A percentile compares a stretch with the other conserved stretches of the same genome.
Evolutionary conservation across 2,329 filamentous ascomycete species (phyloP).

Genomic region (Sporothrix schenckii): DNA sequence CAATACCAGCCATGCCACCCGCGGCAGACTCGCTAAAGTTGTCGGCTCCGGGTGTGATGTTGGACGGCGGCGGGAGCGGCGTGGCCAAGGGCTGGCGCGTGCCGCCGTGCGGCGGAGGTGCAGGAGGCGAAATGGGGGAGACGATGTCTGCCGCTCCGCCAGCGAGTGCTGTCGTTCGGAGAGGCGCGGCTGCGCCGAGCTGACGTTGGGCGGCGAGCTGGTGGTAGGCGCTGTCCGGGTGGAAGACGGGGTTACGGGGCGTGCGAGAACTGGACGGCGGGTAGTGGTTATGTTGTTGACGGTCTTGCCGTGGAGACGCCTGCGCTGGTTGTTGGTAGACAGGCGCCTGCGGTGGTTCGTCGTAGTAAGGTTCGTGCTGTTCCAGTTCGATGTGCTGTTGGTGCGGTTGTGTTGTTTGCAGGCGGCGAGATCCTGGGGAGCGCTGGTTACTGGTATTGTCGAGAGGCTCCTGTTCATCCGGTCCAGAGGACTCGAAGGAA

Average conservation of each 20-base stretch:
- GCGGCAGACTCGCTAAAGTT: slow-evolving; percentile 65
- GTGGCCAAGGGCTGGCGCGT: not conserved
- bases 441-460: slow-evolving; percentile 31
- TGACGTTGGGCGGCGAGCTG: slow-evolving; percentile 42
- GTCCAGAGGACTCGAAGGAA: slow-evolving; percentile 36
- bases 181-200: slow-evolving; percentile 36
- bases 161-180: slow-evolving; percentile 31
- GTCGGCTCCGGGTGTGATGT: slow-evolving; percentile 65
- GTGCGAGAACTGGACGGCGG: slow-evolving; percentile 34
- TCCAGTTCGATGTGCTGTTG: slow-evolving; percentile 30
- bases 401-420: slow-evolving; percentile 24
- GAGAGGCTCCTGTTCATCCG: slow-evolving; percentile 37
- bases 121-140: slow-evolving; percentile 40
- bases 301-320: slow-evolving; percentile 30
- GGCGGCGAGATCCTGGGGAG: slow-evolving; percentile 21
- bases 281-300: slow-evolving; percentile 36
- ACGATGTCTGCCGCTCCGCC: slow-evolving; percentile 33
- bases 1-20: slow-evolving; percentile 69
- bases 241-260: slow-evolving; percentile 36
- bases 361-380: slow-evolving; percentile 33
- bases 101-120: slow-evolving; percentile 35
- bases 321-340: slow-evolving; percentile 27
- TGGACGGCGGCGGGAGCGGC: slow-evolving; percentile 43
- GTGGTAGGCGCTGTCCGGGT: slow-evolving; percentile 47
- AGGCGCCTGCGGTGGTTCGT: slow-evolving; percentile 30